Base-by-base conservation (phyloP, 305 asterid genomes). In the Stenogyne calaminthoides region DNA sequence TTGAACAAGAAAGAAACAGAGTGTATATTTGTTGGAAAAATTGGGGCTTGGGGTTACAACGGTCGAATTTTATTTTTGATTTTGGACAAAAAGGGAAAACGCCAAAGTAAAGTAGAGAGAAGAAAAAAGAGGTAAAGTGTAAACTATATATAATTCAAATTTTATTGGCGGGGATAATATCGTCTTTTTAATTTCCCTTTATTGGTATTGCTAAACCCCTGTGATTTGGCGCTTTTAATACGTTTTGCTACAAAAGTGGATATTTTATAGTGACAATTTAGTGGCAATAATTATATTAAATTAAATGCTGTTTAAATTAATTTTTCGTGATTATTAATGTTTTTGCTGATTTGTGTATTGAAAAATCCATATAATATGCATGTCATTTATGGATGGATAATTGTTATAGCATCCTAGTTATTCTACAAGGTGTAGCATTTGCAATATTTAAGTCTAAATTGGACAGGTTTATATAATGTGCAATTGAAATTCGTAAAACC, bases 51-150 rank as follows among this genome's bases (percentile, higher is more conserved):
- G 83, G 3, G 59, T 40, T 42, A 40, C 77, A 91, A 91, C 96
- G 96, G 95, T 88, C 88, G 80, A 82, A 46, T 81, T 77, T 77
- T 60, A 6, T 55, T 46, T 27, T 39, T 71, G 15, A 86, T 77
- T 61, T 84, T 34, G 82, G 74, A 54, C 70, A 71, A 76, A 78
- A 55, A 55, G 32, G 75, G 73, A 4, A n/a, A 65, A 70, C 42
- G 54, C 56, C 34, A 68, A 32, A 64, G 34, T 14, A 66, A 58
- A 49, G 74, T 2, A 8, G n/a, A 47, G 39, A 20, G 18, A 55
- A 11, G 34, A 8, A 20, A 46, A 46, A 14, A n/a, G 8, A 4
- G 4, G 42, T 36, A 36, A 36, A 36, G 15, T 4, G 42, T 36
- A 34, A 34, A 34, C 39, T 4, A 6, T 7, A 18, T 7, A 69